Conservation (phyloP, 345 rosid species). For the Abelmoschus esculentus region DNA sequence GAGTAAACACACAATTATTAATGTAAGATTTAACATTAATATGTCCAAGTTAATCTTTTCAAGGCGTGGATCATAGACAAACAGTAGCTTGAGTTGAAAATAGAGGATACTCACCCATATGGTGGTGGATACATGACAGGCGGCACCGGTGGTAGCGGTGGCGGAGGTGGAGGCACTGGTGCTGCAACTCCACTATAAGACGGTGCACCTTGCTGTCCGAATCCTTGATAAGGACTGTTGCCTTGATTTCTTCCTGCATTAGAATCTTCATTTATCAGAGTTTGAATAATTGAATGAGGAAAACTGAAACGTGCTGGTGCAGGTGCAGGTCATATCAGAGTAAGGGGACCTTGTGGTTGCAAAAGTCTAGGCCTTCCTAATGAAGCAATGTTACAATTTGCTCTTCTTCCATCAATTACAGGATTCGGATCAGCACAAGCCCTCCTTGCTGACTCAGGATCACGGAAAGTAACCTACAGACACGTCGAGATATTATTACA, state of each 20-base stretch:
- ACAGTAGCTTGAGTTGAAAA: background rate
- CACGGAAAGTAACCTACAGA: slow-evolving; percentile 68
- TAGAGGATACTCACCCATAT: slow-evolving; percentile 40
- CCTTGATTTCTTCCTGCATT: slow-evolving; percentile 40
- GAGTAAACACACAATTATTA: background rate
- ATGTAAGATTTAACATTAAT: background rate
- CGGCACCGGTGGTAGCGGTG: slow-evolving; percentile 27
- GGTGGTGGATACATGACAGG: slow-evolving; percentile 36
- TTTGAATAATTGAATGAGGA: background rate
- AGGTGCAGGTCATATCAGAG: background rate
- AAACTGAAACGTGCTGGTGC: background rate
- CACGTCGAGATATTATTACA: too few relatives aligned
- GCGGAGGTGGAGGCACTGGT: slow-evolving; percentile 32
- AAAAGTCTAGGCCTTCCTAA: slow-evolving; percentile 79
- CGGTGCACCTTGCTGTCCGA: slow-evolving; percentile 22
- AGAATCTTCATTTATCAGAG: too few relatives aligned
- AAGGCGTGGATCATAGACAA: too few relatives aligned
- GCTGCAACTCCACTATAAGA: slow-evolving; percentile 46
- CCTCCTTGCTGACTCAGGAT: background rate
- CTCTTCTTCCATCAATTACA: slow-evolving; percentile 35
- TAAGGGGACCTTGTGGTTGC: slow-evolving; percentile 52
- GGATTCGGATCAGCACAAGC: background rate
- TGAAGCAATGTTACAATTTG: slow-evolving; percentile 90
- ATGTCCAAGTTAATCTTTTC: background rate
- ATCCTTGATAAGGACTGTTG: too few relatives aligned